A percentile compares a stretch with the other conserved stretches of the same genome.
These are phyloP conservation scores for Sindora glabra DNA, from an alignment of 306 rosid genomes.

Conservation along the genomic window DNA sequence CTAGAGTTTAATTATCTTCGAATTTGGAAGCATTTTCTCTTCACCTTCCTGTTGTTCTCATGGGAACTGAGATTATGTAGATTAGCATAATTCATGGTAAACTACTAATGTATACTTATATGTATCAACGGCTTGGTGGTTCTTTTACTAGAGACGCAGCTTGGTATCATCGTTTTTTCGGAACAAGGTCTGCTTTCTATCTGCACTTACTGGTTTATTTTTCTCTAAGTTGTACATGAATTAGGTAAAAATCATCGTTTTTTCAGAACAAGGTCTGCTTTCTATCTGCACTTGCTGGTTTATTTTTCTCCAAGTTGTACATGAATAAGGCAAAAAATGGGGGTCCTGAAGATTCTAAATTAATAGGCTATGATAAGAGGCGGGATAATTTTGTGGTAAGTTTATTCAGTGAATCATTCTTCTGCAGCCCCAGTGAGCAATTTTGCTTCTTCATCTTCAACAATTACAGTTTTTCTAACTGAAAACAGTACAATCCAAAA, in stretches of 20 bases:
- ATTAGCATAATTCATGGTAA: constrained; percentile 28
- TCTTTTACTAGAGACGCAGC: constrained; percentile 17
- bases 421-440: too few relatives aligned
- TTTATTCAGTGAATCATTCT: too few relatives aligned
- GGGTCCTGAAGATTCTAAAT: too few relatives aligned
- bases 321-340: constrained; percentile 5
- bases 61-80: constrained; percentile 91
- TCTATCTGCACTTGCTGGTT: constrained; percentile 1
- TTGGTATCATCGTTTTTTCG: constrained; percentile 7
- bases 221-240: too few relatives aligned
- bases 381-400: too few relatives aligned
- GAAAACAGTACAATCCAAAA: constrained; percentile 2
- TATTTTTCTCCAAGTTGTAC: too few relatives aligned
- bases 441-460: too few relatives aligned
- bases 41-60: constrained; percentile 72
- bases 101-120: constrained; percentile 15
- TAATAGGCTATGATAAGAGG: too few relatives aligned
- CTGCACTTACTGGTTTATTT: constrained; percentile 6
- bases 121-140: constrained; percentile 28
- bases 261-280: constrained; percentile 14
- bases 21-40: constrained; percentile 41
- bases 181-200: constrained; percentile 15
- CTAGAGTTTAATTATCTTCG: constrained; percentile 17
- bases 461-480: background rate
- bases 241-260: constrained; percentile 5